Base-by-base conservation (phyloP, 2,329 filamentous ascomycete species). In the Esteya vermicola region DNA sequence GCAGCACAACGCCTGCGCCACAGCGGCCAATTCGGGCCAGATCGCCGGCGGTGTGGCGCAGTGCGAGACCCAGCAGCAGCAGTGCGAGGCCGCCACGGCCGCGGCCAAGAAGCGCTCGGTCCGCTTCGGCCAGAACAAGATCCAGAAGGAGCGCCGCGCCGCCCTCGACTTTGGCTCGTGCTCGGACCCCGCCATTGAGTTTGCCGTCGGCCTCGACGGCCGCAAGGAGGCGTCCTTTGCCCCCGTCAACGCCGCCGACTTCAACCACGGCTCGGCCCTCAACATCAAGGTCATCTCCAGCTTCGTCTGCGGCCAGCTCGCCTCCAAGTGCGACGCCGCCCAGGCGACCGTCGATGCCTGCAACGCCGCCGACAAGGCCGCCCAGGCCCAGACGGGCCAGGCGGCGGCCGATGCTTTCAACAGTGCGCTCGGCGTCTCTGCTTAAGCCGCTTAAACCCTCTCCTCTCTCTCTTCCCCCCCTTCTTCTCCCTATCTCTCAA, bases 281-380 rank as follows among this genome's bases (percentile, higher is more conserved):
- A 62, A 61, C 49, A 67, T 69, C 49, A 57, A 51, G 30, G 55
- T 68, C 49, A 65, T 69, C 45, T 58, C 64, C 12, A 51, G 55
- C 33, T 69, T 70, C 52, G 65, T 69, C 53, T 68, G 64, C 54
- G 50, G 56, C 39, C 61, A 61, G 42, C 52, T 66, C 13, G 45
- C 47, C 22, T 56, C 45, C 32, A n/a, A n/a, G n/a, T n/a, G n/a
- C n/a, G n/a, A n/a, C n/a, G n/a, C n/a, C n/a, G n/a, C n/a, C n/a
- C n/a, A n/a, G n/a, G n/a, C n/a, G n/a, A n/a, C n/a, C n/a, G n/a
- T n/a, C n/a, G n/a, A n/a, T n/a, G 43, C 51, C 12, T 61, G 58
- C 45, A 53, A 57, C 21, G 58, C 57, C 2, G 39, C 50, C 6
- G 50, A 49, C 18, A 50, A 47, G n/a, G n/a, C n/a, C n/a, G n/a